Evolutionary conservation across 768 basidiomycete species (phyloP).

Genomic region (Pleurotus tuber-regium): DNA sequence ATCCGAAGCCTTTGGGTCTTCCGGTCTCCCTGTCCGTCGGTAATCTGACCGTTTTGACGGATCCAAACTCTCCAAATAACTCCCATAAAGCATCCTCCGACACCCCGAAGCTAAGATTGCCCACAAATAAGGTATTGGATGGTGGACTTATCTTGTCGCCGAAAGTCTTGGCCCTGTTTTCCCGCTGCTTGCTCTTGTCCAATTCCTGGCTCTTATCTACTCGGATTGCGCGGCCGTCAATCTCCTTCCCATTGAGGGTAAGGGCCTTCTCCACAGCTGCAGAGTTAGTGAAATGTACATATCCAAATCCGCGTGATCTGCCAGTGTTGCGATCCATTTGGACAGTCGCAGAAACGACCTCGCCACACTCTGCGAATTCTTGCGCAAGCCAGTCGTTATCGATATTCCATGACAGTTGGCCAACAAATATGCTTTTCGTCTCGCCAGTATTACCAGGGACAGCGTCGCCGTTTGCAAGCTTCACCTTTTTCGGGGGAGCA

Average conservation of each 20-base stretch:
- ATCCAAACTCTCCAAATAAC: constrained; percentile 84
- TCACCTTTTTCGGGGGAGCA: constrained; percentile 77
- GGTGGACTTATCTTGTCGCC: constrained; percentile 68
- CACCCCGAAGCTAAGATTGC: constrained; percentile 80
- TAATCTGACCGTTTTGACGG: constrained; percentile 82
- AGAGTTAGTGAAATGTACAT: constrained; percentile 70
- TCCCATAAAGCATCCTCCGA: constrained; percentile 88
- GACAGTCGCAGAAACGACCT: constrained; percentile 87
- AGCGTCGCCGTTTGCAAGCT: constrained; percentile 60
- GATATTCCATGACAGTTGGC: constrained; percentile 92
- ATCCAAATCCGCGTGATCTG: constrained; percentile 82
- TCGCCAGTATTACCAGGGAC: constrained; percentile 36
- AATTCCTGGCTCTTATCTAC: constrained; percentile 75
- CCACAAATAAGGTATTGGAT: constrained; percentile 81
- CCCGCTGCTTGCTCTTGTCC: constrained; percentile 51
- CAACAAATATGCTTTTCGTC: constrained; percentile 82
- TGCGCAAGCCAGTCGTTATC: constrained; percentile 93
- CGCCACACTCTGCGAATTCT: constrained; percentile 88
- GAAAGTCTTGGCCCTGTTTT: constrained; percentile 75
- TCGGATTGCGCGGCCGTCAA: constrained; percentile 88
- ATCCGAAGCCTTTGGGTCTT: constrained; percentile 91
- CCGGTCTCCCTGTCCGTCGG: constrained; percentile 93
- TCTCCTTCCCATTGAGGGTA: constrained; percentile 77
- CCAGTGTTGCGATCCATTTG: constrained; percentile 81
- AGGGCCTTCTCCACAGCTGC: constrained; percentile 82